A percentile compares a stretch with the other conserved stretches of the same genome.
phyloP scores from a whole-genome alignment of 148 eudicot species.

The Silene latifolia region DNA sequence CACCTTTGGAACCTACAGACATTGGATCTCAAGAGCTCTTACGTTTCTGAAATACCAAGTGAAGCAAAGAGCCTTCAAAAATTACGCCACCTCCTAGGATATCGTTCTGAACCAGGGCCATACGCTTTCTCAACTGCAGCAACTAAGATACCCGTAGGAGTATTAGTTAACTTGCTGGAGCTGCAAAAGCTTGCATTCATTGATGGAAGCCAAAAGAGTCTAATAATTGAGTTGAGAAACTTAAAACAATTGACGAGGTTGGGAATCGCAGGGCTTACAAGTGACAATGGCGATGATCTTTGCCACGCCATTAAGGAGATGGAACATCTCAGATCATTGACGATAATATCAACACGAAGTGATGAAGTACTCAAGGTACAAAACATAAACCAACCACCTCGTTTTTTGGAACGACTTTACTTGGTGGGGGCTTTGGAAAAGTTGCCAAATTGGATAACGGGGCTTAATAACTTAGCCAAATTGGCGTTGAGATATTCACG shows the following conservation, averaged over 20 bases:
- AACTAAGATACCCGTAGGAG: too few relatives aligned
- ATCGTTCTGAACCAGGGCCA: too few relatives aligned
- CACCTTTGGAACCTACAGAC: constrained; percentile 6
- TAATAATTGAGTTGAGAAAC: not conserved
- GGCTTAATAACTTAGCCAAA: not conserved
- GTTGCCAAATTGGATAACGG: constrained; percentile 5
- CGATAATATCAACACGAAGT: not conserved
- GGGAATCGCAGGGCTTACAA: not conserved
- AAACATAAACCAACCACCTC: constrained; percentile 1
- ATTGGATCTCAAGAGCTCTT: constrained; percentile 5
- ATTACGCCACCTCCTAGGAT: too few relatives aligned
- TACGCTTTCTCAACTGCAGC: too few relatives aligned
- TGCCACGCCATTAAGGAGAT: constrained; percentile 1
- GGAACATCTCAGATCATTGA: constrained; percentile 10
- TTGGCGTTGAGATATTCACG: constrained; percentile 1
- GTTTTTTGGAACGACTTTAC: not conserved
- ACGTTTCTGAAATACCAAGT: not conserved
- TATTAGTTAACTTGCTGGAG: not conserved
- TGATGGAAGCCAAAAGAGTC: not conserved
- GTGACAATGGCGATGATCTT: not conserved
- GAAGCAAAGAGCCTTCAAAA: too few relatives aligned
- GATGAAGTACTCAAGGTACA: constrained; percentile 1
- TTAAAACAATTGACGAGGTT: constrained; percentile 1
- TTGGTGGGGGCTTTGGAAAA: constrained; percentile 8
- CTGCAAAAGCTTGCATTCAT: constrained; percentile 1